Base-by-base conservation (phyloP, 768 basidiomycete species). In the Lentinula detonsa region DNA sequence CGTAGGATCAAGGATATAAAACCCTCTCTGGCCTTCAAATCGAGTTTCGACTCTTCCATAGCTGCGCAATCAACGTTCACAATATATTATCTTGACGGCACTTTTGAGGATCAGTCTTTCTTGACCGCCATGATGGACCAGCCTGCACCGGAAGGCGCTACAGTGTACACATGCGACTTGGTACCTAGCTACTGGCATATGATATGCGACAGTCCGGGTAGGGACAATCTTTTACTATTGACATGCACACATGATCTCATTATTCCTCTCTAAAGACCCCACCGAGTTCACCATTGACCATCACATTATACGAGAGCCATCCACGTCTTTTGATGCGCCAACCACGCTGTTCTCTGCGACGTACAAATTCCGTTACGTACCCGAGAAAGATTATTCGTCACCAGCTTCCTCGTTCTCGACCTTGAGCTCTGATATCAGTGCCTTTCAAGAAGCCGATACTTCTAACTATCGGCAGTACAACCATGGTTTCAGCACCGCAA, bases 261-360 rank as follows among this genome's bases (percentile, higher is more conserved):
- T 6, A 13, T 49, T 16, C 28, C 28, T 51, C 28, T 28, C 28
- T 11, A 16, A 62, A 90, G 89, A 91, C 71, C 85, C 87, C 21
- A 83, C 86, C 4, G 71, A 79, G 59, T 90, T 81, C 70, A 83
- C 80, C 2, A 87, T 91, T 66, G 72, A 83, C 46, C 89, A 91
- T 68, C 82, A 86, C 54, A 84, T 91, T 50, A 65, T 75, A 31
- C 73, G 75, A 60, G 73, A 75, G 5, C 31, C 57, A 28, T 31
- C 11, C 37, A 43, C 37, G 21, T 23, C 46, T 48, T 31, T 40
- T 37, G 40, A 43, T n/a, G 18, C 11, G 16, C 11, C 37, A 11
- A 65, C 71, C 1, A 63, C 75, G 35, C 72, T 84, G 55, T 87
- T 85, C 70, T 83, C 82, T 11, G 84, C 85, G 7, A 75, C 78